Evolutionary conservation across 129 eudicot species (phyloP).

Genomic region (Artemisia tridentata): DNA sequence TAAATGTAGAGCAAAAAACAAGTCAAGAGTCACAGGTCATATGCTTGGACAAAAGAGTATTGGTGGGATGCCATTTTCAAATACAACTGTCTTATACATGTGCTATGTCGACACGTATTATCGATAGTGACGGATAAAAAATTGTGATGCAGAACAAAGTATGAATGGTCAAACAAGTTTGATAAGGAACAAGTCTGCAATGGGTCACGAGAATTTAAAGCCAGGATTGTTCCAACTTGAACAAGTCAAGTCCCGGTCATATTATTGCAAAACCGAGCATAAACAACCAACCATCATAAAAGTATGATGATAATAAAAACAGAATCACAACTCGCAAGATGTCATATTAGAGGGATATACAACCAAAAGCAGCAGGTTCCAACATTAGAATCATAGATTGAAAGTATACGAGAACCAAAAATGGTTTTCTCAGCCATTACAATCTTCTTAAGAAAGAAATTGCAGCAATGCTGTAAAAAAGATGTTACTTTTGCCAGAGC

Average conservation of each 20-base stretch:
- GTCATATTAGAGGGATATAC: not conserved
- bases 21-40: not conserved
- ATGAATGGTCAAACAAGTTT: not conserved
- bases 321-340: not conserved
- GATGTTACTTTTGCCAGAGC: not conserved
- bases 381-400: slow-evolving; percentile 3
- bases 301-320: not conserved
- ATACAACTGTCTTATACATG: too few species aligned
- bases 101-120: not conserved
- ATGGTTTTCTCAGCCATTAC: not conserved
- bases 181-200: not conserved
- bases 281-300: not conserved
- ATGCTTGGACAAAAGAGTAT: not conserved
- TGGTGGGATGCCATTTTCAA: too few species aligned
- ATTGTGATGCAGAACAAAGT: not conserved
- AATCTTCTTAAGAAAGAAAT: slow-evolving; percentile 12
- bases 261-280: not conserved
- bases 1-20: not conserved
- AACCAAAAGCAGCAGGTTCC: slow-evolving; percentile 14
- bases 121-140: not conserved
- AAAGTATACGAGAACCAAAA: slow-evolving; percentile 17
- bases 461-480: not conserved
- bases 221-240: not conserved
- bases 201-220: not conserved
- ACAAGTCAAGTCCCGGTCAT: not conserved